These are phyloP conservation scores for Stylonectria norvegica DNA, from an alignment of 2,329 filamentous ascomycete genomes.

Conservation along the genomic window DNA sequence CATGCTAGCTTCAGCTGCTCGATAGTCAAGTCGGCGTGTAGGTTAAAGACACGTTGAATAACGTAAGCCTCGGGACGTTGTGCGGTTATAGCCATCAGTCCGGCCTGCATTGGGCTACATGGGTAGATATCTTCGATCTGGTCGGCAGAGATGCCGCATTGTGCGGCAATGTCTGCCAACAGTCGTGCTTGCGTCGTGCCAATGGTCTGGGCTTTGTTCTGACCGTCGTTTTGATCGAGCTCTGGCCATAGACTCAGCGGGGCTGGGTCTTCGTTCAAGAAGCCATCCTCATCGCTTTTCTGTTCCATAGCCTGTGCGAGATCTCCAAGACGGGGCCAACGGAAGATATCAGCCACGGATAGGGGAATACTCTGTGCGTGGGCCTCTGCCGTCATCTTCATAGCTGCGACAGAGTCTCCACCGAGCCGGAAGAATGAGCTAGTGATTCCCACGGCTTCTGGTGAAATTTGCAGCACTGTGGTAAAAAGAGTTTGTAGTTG, in stretches of 20 bases:
- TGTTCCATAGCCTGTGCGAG: not conserved
- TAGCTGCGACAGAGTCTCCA: conserved; percentile 44
- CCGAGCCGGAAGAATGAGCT: conserved; percentile 45
- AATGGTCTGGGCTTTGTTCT: not conserved
- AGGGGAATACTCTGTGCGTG: conserved; percentile 34
- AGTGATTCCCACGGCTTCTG: conserved; percentile 30
- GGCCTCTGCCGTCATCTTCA: conserved; percentile 34
- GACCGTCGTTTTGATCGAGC: not conserved
- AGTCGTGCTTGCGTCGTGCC: not conserved
- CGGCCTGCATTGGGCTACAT: not conserved
- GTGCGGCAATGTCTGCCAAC: conserved; percentile 1
- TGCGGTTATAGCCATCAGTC: conserved; percentile 2
- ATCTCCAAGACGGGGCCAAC: not conserved
- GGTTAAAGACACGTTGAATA: conserved; percentile 3
- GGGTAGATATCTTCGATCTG: not conserved
- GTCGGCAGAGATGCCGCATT: conserved; percentile 3
- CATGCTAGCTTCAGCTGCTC: conserved; percentile 1
- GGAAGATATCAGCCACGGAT: conserved; percentile 41
- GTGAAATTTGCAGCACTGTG: not conserved
- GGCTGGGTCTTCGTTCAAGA: not conserved
- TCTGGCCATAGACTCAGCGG: not conserved
- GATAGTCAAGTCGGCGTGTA: not conserved
- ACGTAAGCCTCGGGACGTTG: conserved; percentile 10
- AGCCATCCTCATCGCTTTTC: not conserved
- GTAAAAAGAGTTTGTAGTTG: conserved; percentile 2